Evolutionary conservation across 2,329 filamentous ascomycete species (phyloP).

Genomic region (Alternaria sp.): DNA sequence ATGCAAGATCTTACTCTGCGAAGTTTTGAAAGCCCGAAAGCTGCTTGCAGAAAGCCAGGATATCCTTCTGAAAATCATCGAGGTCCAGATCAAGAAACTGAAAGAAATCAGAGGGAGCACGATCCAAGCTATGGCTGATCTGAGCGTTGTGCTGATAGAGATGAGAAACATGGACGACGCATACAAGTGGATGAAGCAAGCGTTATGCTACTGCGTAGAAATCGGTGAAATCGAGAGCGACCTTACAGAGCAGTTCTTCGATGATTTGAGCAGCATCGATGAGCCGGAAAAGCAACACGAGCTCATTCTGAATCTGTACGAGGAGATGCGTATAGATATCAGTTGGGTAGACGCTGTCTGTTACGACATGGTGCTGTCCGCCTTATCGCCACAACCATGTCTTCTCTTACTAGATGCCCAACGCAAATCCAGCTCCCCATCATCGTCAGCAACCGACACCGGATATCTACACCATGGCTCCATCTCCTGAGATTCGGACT

Average conservation of each 20-base stretch:
- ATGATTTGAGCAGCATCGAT: background rate
- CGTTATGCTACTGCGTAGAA: background rate
- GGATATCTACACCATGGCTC: rapidly evolving
- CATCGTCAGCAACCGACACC: background rate
- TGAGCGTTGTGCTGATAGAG: background rate
- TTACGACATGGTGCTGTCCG: rapidly evolving
- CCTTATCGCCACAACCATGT: background rate
- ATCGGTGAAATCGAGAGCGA: background rate
- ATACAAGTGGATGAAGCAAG: background rate
- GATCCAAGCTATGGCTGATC: rapidly evolving
- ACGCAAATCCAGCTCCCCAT: rapidly evolving
- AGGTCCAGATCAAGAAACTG: background rate
- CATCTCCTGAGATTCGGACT: rapidly evolving
- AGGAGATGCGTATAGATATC: rapidly evolving
- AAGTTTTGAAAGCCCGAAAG: rapidly evolving
- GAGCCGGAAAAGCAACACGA: background rate
- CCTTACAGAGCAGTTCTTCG: background rate
- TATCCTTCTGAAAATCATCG: background rate
- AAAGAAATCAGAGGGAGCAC: background rate
- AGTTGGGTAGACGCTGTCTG: rapidly evolving
- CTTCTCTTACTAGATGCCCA: background rate
- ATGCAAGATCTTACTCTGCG: rapidly evolving
- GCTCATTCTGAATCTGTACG: background rate
- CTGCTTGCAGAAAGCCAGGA: background rate
- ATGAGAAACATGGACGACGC: background rate